Percentiles rank a stretch among this genome's conserved stretches.
Evolutionary conservation across 306 rosid species (phyloP).

Genomic region (Prunus mume): DNA sequence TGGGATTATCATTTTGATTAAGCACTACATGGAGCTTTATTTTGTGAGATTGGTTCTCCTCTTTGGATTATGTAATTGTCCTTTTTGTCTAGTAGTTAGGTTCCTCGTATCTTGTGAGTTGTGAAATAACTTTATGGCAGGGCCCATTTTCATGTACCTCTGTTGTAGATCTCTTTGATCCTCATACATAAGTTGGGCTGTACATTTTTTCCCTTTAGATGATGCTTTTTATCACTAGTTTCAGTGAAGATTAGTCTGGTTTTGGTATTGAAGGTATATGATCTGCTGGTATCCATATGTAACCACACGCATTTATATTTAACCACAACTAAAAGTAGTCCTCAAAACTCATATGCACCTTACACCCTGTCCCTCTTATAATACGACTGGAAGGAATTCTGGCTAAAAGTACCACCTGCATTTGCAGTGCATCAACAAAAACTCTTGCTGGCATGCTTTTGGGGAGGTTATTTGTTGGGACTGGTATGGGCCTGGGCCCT

Average conservation of each 20-base stretch:
- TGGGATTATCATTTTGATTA: neutral
- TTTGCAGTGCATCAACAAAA: slow-evolving; percentile 84
- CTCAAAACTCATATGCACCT: neutral
- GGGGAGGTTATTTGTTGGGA: slow-evolving; percentile 90
- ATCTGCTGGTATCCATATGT: neutral
- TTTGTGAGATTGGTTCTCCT: neutral
- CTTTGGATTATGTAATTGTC: neutral
- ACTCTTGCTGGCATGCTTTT: slow-evolving; percentile 91
- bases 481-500: slow-evolving; percentile 94
- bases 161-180: neutral
- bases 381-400: neutral
- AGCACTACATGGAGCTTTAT: slow-evolving; percentile 5
- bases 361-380: neutral
- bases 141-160: neutral
- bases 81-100: neutral
- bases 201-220: neutral
- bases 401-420: slow-evolving; percentile 18
- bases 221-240: neutral
- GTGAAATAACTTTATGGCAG: neutral
- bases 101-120: neutral
- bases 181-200: neutral
- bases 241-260: neutral
- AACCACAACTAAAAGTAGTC: neutral
- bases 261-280: neutral
- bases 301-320: neutral